Percentiles rank a stretch among this genome's conserved stretches.
phyloP scores from a whole-genome alignment of 2,329 filamentous ascomycete species.

The Aspergillus sojae region DNA sequence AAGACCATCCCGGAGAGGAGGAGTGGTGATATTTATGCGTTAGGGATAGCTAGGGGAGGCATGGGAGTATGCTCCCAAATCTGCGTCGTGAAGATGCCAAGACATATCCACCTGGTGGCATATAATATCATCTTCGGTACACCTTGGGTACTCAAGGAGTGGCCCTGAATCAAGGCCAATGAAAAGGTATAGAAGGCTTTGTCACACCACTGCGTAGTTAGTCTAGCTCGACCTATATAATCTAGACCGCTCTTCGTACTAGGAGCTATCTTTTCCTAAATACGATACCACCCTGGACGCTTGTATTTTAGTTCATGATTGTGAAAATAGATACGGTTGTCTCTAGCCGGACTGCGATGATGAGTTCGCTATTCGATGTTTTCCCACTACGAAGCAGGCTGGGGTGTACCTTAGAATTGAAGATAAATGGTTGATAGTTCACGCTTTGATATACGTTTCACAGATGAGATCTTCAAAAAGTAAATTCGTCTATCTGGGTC shows the following conservation, averaged over 20 bases:
- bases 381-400: not conserved
- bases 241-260: no score
- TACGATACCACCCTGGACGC: not conserved
- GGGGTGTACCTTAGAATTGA: not conserved
- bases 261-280: no score
- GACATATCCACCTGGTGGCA: not conserved
- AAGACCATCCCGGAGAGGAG: not conserved
- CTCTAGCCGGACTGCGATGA: not conserved
- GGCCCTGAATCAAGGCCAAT: not conserved
- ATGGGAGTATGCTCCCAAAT: not conserved
- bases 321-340: no score
- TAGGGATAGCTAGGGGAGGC: not conserved
- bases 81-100: not conserved
- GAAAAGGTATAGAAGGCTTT: not conserved
- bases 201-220: not conserved
- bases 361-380: not conserved
- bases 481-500: no score
- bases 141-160: not conserved
- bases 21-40: not conserved
- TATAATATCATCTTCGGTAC: not conserved
- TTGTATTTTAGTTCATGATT: not conserved
- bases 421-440: rapidly evolving
- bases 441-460: rapidly evolving
- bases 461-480: no score
- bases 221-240: not conserved